Evolutionary conservation across 257 asterid genomes (phyloP), one percentile per base, ranked within the genome.

Genomic region (Marsdenia floribunda): DNA sequence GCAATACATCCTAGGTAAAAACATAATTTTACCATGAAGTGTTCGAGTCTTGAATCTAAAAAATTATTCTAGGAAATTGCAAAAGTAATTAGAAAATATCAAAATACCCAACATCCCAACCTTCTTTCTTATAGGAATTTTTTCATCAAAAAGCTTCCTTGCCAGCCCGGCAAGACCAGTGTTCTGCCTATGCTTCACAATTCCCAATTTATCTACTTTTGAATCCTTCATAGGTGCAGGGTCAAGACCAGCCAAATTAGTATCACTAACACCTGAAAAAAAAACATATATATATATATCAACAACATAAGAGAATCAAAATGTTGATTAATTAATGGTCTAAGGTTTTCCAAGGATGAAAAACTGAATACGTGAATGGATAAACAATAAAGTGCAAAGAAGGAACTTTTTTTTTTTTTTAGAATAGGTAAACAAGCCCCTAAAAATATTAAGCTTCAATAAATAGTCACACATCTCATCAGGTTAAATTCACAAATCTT

Each of bases 91-190:
- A 38, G 18, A 19, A 38, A 38, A 6, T 3, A 40, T 21, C 29
- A 38, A 38, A 38, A 38, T 9, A 21, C 61, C 82, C 58, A 44
- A 89, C 97, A 96, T 90, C 58, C 82, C 58, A 38, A 89, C 97
- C 97, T 90, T 90, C 84, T 87, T 92, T 76, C 82, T 85, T 10
- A 76, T 73, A 55, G 96, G 87, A 59, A 86, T 49, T 52, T 82
- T 88, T 29, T 86, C 89, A 63, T 90, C 93, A 66, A 86, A 83
- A 65, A 88, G 79, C 81, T 83, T 85, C 82, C 76, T 78, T 38
- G 82, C 84, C 76, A 79, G 77, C 75, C 74, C 71, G 11, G 78
- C 70, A 21, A 79, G 82, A 68, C 88, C 61, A 73, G 58, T 75
- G 64, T 73, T 78, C 44, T 72, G 75, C 77, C 80, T 73, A 73